A percentile compares a stretch with the other conserved stretches of the same genome.
phyloP scores from a whole-genome alignment of 371 early-diverging fungal genomes.

The Furculomyces boomerangus region DNA sequence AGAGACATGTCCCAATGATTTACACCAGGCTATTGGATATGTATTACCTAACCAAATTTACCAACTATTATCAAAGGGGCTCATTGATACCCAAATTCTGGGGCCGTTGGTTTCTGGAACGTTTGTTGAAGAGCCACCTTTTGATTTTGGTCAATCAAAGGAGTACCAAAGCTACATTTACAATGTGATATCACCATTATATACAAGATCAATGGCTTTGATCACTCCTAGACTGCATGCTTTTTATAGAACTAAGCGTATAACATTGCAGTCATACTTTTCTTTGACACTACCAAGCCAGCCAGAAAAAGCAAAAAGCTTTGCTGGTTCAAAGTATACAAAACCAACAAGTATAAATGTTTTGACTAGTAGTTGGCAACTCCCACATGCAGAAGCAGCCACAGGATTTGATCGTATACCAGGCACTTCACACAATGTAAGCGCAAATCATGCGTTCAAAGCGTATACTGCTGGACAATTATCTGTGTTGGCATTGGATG shows the following conservation, averaged over 20 bases:
- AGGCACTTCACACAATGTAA: background rate
- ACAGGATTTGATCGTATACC: background rate
- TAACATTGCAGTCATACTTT: constrained; percentile 28
- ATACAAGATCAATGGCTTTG: constrained; percentile 29
- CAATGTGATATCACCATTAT: background rate
- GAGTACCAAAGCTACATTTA: constrained; percentile 51
- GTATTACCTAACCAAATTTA: constrained; percentile 57
- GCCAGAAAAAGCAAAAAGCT: background rate
- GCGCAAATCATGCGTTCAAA: background rate
- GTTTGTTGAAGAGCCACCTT: constrained; percentile 48
- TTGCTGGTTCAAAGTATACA: background rate
- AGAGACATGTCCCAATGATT: constrained; percentile 38
- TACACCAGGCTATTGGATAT: constrained; percentile 68
- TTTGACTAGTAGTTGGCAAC: background rate
- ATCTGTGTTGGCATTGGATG: background rate
- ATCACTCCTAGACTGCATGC: constrained; percentile 42
- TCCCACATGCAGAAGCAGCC: constrained; percentile 1
- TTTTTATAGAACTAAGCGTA: constrained; percentile 43
- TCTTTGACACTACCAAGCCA: constrained; percentile 11
- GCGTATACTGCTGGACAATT: background rate
- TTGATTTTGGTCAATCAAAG: constrained; percentile 59
- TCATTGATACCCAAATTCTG: constrained; percentile 45
- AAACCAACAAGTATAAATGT: background rate
- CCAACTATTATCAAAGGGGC: constrained; percentile 49
- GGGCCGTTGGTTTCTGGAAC: constrained; percentile 46